Base-by-base conservation (phyloP, 305 asterid genomes). In the Fraxinus albicans region DNA sequence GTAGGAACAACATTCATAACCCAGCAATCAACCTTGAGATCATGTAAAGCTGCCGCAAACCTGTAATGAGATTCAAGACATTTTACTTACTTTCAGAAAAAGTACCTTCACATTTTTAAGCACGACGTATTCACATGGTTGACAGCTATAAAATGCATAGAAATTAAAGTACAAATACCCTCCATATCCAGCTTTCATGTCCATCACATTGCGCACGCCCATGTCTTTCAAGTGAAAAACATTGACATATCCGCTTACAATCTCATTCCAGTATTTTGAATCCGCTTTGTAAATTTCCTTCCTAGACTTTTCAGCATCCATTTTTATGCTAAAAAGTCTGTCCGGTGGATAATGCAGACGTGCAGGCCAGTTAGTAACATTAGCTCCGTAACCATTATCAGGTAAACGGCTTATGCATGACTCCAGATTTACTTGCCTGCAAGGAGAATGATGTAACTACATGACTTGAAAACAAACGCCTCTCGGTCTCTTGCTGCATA, bases 181-280 rank as follows among this genome's bases (percentile, higher is more conserved):
- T 83, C 97, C 95, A 80, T 92, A 91, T 83, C 91, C 87, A 72
- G 97, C 93, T 89, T 72, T 92, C 97, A 92, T 92, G 90, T 91
- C 96, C 94, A 92, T 88, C 80, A 88, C 90, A n/a, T 91, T 92
- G 23, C 94, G 89, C 19, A 86, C 17, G 80, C 83, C 87, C 83
- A 80, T 6, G 40, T 81, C 21, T 55, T 86, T 81, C 80, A 89
- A 40, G 58, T 60, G 95, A 82, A 92, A 90, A 75, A 88, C 94
- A 53, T 44, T 79, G 0, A 91, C 38, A 27, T 91, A 91, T 82
- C 97, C 92, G 0, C 35, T 85, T 21, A 90, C 89, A 1, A 89
- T 86, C 21, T 91, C 92, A 17, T 89, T 81, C 88, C 77, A 81
- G 83, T 89, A 93, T n/a, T 70, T 88, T 1, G 94, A 88, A 80